Evolutionary conservation across 331 rosid species (phyloP).

Genomic region (Arachis monticola): DNA sequence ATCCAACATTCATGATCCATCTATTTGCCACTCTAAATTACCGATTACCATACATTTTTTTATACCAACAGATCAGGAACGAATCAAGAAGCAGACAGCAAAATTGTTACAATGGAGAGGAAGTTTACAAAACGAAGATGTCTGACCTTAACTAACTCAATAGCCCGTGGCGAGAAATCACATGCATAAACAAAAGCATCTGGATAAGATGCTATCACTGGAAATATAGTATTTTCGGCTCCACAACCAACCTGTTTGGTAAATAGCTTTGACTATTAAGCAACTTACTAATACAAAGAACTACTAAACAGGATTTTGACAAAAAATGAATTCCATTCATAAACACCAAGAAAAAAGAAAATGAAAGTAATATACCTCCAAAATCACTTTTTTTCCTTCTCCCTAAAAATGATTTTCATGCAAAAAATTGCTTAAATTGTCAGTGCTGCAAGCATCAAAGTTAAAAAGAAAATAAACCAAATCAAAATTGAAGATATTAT

Average conservation of each 20-base stretch:
- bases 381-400: conserved; percentile 63
- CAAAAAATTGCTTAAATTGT: conserved; percentile 20
- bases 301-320: conserved; percentile 25
- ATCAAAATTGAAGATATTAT: conserved; percentile 2
- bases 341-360: neutral
- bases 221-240: conserved; percentile 93
- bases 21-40: neutral
- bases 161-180: conserved; percentile 92
- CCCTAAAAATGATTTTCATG: conserved; percentile 50
- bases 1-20: too few species aligned
- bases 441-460: conserved; percentile 5
- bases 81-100: conserved; percentile 31
- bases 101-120: conserved; percentile 11
- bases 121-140: conserved; percentile 18
- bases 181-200: conserved; percentile 85
- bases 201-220: conserved; percentile 70
- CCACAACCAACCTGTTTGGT: conserved; percentile 83
- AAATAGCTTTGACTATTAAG: conserved; percentile 23
- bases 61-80: conserved; percentile 5
- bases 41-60: neutral
- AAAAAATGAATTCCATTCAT: conserved; percentile 7
- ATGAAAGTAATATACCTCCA: conserved; percentile 62
- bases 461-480: neutral
- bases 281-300: conserved; percentile 23
- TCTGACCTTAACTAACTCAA: conserved; percentile 83